These are phyloP conservation scores for Corchorus capsularis DNA, from an alignment of 345 rosid species.

Conservation along the genomic window DNA sequence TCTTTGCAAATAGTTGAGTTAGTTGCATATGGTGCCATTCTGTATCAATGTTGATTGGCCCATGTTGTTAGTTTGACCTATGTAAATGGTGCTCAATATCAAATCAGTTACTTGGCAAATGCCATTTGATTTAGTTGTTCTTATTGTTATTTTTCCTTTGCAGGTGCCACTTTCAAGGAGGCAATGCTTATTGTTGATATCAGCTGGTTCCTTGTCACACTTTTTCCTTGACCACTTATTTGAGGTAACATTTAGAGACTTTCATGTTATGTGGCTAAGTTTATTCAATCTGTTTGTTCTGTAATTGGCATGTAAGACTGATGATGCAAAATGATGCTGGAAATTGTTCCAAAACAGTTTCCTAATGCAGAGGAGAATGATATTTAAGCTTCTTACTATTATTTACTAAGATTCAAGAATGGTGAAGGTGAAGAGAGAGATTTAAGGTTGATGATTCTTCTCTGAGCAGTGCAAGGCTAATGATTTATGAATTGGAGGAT, in stretches of 20 bases:
- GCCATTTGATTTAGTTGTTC: not conserved
- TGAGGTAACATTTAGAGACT: conserved; percentile 43
- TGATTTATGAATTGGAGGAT: not conserved
- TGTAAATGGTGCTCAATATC: not conserved
- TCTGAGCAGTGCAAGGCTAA: not conserved
- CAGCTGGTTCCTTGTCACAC: conserved; percentile 67
- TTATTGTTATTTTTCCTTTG: conserved; percentile 6
- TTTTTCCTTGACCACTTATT: conserved; percentile 73
- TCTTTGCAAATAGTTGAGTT: not conserved
- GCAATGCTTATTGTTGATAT: conserved; percentile 54
- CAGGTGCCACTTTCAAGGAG: conserved; percentile 58
- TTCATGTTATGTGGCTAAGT: not conserved
- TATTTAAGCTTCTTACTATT: not conserved
- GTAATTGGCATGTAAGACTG: not conserved
- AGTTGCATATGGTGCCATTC: not conserved
- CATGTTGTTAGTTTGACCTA: not conserved
- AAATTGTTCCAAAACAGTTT: not conserved
- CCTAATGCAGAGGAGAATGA: not conserved
- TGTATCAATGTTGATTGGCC: not conserved
- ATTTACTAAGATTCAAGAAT: not conserved
- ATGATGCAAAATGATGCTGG: not conserved
- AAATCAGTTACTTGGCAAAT: not conserved
- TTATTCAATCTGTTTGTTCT: not conserved
- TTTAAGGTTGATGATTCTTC: not conserved
- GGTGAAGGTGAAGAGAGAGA: not conserved